These are phyloP conservation scores for Blastobotrys parvus DNA, from an alignment of 805 yeast species.

Conservation along the genomic window DNA sequence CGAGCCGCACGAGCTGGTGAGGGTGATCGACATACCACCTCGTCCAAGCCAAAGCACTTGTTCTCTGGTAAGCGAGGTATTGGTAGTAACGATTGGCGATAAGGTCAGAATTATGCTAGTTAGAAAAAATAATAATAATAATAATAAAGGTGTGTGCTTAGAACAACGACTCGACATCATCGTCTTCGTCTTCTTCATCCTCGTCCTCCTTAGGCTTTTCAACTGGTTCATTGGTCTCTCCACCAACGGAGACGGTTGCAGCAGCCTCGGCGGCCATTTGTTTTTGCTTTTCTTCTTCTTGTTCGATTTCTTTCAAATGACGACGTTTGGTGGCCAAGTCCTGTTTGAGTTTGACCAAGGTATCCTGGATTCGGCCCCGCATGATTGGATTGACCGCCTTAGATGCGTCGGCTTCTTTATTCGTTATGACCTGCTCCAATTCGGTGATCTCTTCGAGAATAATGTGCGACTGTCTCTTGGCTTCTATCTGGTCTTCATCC, in stretches of 20 bases:
- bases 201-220: slow-evolving; percentile 20
- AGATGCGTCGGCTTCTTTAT: slow-evolving; percentile 62
- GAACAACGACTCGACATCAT: slow-evolving; percentile 20
- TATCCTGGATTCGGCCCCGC: slow-evolving; percentile 77
- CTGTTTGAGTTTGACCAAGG: slow-evolving; percentile 64
- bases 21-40: slow-evolving; percentile 85
- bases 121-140: not conserved
- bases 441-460: slow-evolving; percentile 81
- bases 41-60: slow-evolving; percentile 85
- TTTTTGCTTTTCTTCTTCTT: too few species aligned
- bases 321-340: slow-evolving; percentile 75
- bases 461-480: slow-evolving; percentile 57
- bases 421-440: slow-evolving; percentile 65
- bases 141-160: slow-evolving; percentile 4
- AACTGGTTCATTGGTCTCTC: slow-evolving; percentile 8
- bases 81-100: slow-evolving; percentile 89
- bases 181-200: slow-evolving; percentile 31
- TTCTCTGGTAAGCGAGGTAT: slow-evolving; percentile 95
- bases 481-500: slow-evolving; percentile 46
- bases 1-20: slow-evolving; percentile 91
- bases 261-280: too few species aligned
- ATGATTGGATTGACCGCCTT: slow-evolving; percentile 72
- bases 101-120: slow-evolving; percentile 10
- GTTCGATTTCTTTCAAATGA: slow-evolving; percentile 37
- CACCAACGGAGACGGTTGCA: too few species aligned